Evolutionary conservation across 1,284 basidiomycete species (phyloP).

Genomic region (Tylopilus orsonianus): DNA sequence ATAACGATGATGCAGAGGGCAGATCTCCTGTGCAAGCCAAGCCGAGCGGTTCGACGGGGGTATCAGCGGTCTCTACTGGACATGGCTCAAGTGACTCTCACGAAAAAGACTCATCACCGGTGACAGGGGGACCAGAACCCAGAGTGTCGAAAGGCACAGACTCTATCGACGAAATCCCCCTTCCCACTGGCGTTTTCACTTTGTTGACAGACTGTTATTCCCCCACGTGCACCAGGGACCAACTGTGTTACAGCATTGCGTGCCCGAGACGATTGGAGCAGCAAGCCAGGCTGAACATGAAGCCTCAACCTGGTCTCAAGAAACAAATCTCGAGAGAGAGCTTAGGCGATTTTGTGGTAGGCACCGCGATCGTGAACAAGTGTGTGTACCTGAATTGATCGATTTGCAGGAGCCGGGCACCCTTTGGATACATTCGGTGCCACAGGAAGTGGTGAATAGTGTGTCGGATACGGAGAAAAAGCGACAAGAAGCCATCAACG

Average conservation of each 20-base stretch:
- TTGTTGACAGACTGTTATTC: conserved; percentile 97
- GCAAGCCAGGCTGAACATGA: conserved; percentile 90
- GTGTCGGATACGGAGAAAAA: conserved; percentile 94
- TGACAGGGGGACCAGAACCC: conserved; percentile 34
- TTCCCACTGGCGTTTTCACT: conserved; percentile 96
- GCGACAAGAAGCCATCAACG: conserved; percentile 98
- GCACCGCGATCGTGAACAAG: conserved; percentile 22
- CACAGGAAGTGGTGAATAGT: conserved; percentile 90
- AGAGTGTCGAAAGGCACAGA: conserved; percentile 46
- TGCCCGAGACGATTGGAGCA: conserved; percentile 95
- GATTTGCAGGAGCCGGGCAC: conserved; percentile 76
- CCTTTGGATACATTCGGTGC: conserved; percentile 97
- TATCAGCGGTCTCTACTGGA: conserved; percentile 37
- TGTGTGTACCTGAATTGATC: conserved; percentile 10
- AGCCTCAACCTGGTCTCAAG: conserved; percentile 85
- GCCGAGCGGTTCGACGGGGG: conserved; percentile 19
- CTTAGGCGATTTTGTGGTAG: conserved; percentile 76
- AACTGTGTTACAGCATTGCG: conserved; percentile 94
- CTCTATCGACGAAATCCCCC: conserved; percentile 60
- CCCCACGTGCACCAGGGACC: conserved; percentile 92
- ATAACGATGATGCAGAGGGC: conserved; percentile 31
- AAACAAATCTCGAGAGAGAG: conserved; percentile 82
- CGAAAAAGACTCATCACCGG: conserved; percentile 42
- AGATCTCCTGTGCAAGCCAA: conserved; percentile 35
- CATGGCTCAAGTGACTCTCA: conserved; percentile 44